Evolutionary conservation across 1,284 basidiomycete genomes (phyloP).

Genomic region (Puccinia coronata): DNA sequence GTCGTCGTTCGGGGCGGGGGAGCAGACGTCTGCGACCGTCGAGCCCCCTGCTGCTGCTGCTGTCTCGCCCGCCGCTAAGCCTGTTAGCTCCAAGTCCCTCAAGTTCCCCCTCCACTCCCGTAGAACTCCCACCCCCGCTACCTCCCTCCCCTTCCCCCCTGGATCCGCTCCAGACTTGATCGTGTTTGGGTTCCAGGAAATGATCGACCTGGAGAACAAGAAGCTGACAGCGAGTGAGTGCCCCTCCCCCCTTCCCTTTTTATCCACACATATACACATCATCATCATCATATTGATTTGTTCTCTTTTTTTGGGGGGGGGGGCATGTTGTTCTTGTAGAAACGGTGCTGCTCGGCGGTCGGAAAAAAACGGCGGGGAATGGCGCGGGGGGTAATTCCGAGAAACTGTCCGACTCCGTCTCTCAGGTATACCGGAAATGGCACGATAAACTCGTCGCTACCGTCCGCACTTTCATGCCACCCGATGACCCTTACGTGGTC

Average conservation of each 20-base stretch:
- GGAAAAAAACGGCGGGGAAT: slow-evolving; percentile 65
- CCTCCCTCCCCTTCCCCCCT: slow-evolving; percentile 32
- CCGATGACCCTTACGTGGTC: slow-evolving; percentile 71
- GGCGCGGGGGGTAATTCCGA: slow-evolving; percentile 28
- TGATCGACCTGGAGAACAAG: slow-evolving; percentile 87
- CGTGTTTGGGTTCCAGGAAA: slow-evolving; percentile 90
- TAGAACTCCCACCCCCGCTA: slow-evolving; percentile 13
- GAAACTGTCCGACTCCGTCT: slow-evolving; percentile 74
- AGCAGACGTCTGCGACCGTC: background rate
- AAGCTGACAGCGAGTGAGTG: slow-evolving; percentile 77
- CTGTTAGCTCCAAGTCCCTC: background rate
- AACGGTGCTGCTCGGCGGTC: slow-evolving; percentile 73
- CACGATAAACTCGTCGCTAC: slow-evolving; percentile 75
- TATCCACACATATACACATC: too few relatives aligned
- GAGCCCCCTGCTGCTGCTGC: too few relatives aligned
- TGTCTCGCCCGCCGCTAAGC: background rate
- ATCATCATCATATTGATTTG: background rate
- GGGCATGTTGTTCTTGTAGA: slow-evolving; percentile 60
- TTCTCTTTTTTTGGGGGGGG: too few relatives aligned
- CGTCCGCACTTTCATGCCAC: slow-evolving; percentile 70
- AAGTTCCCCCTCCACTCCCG: background rate
- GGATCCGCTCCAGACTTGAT: slow-evolving; percentile 77
- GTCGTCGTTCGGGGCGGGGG: slow-evolving; percentile 62
- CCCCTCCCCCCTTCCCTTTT: background rate
- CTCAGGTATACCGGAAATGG: slow-evolving; percentile 82